A percentile compares a stretch with the other conserved stretches of the same genome.
These are phyloP conservation scores for Fusarium circinatum DNA, from an alignment of 2,329 filamentous ascomycete species.

Conservation along the genomic window DNA sequence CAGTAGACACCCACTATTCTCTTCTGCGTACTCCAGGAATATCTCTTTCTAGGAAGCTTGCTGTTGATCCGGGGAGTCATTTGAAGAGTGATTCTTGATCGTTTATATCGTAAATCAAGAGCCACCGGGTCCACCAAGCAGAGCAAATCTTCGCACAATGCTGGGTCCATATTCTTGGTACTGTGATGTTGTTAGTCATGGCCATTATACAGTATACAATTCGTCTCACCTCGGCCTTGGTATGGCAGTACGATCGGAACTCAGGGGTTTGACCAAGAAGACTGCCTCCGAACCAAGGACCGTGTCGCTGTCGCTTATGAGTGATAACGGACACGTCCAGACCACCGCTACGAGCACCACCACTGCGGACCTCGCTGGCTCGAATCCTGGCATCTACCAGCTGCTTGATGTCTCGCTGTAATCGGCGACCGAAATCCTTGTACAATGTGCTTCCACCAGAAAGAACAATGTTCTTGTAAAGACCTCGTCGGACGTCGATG, in stretches of 20 bases:
- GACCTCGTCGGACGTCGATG: conserved; percentile 93
- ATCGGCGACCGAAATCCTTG: conserved; percentile 95
- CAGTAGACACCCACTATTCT: neutral
- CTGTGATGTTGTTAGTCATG: conserved; percentile 52
- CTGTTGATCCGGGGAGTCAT: conserved; percentile 9
- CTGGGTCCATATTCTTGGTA: conserved; percentile 97
- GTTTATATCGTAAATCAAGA: conserved; percentile 59
- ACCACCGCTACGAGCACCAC: conserved; percentile 91
- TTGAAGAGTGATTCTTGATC: conserved; percentile 26
- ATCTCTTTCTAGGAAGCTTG: neutral
- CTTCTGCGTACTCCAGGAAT: conserved; percentile 2
- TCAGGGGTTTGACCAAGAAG: conserved; percentile 96
- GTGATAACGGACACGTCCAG: conserved; percentile 97
- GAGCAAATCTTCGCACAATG: conserved; percentile 93
- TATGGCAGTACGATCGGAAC: conserved; percentile 99
- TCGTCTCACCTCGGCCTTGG: conserved; percentile 74
- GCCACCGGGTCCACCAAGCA: conserved; percentile 90
- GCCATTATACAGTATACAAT: neutral
- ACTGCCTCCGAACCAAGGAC: conserved; percentile 98
- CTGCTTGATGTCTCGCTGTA: conserved; percentile 97
- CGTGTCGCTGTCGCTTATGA: conserved; percentile 96
- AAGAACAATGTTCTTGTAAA: conserved; percentile 99
- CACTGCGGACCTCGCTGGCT: conserved; percentile 90
- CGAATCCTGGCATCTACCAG: conserved; percentile 93
- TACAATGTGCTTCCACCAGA: conserved; percentile 97